Evolutionary conservation across 257 asterid species (phyloP).

Genomic region (Anisodus tanguticus): DNA sequence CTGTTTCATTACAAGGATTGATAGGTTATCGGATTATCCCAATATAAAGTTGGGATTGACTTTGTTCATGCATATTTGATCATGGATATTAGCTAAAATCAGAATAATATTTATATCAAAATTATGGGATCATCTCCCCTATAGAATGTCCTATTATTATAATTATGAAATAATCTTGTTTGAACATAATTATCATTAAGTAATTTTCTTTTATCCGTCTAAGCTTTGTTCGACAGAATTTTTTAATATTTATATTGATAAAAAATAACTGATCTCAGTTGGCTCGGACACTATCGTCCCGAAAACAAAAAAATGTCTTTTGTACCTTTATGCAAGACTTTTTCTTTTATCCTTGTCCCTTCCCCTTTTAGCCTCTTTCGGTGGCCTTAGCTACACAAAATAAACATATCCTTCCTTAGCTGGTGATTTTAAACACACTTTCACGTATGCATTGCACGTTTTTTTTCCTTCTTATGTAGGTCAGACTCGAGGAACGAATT

Average conservation of each 20-base stretch:
- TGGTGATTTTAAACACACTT: not conserved
- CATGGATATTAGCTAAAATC: not conserved
- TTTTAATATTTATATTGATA: too few species aligned
- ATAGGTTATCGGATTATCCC: too few species aligned
- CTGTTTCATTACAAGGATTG: not conserved
- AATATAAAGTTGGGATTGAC: too few species aligned
- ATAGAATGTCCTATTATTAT: not conserved
- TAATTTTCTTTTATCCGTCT: not conserved
- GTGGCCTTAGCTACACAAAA: slow-evolving; percentile 25
- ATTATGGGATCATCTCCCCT: not conserved
- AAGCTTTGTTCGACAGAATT: too few species aligned
- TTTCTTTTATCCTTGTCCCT: not conserved
- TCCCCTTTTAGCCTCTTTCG: slow-evolving; percentile 13
- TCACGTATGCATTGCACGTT: slow-evolving; percentile 29
- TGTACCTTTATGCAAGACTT: not conserved
- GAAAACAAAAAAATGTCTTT: not conserved
- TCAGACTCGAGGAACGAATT: slow-evolving; percentile 6
- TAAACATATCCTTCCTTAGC: not conserved
- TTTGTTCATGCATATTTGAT: too few species aligned
- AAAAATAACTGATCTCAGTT: too few species aligned
- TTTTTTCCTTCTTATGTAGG: not conserved
- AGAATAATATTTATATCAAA: not conserved
- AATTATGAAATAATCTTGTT: not conserved
- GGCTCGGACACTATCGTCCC: too few species aligned
- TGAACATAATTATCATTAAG: not conserved